Evolutionary conservation across 2,329 filamentous ascomycete species (phyloP).

Genomic region (Pyrenophora teres): DNA sequence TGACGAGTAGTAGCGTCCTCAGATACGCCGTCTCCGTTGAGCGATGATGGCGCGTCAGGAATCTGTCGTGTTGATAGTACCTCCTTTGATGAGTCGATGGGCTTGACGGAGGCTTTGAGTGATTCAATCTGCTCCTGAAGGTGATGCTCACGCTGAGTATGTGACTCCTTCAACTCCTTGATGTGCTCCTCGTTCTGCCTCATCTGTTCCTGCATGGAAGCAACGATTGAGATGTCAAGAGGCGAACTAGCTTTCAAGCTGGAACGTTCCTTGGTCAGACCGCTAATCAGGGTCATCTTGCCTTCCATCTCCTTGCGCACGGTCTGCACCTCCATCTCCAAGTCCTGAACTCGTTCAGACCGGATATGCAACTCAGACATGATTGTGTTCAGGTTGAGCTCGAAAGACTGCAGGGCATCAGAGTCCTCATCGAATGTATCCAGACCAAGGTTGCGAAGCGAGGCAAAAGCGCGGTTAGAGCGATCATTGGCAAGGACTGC

Average conservation of each 20-base stretch:
- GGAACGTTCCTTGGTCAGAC: slow-evolving; percentile 87
- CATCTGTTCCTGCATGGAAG: slow-evolving; percentile 84
- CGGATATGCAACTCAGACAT: slow-evolving; percentile 89
- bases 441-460: slow-evolving; percentile 82
- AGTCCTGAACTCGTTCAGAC: slow-evolving; percentile 85
- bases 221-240: slow-evolving; percentile 89
- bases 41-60: slow-evolving; percentile 9
- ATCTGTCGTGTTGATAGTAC: slow-evolving; percentile 22
- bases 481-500: slow-evolving; percentile 86
- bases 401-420: slow-evolving; percentile 89
- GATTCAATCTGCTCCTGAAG: slow-evolving; percentile 72
- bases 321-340: slow-evolving; percentile 81
- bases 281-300: slow-evolving; percentile 95
- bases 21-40: slow-evolving; percentile 8
- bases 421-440: slow-evolving; percentile 84
- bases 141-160: slow-evolving; percentile 75
- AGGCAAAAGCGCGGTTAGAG: slow-evolving; percentile 87
- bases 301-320: slow-evolving; percentile 95
- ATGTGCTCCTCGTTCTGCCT: slow-evolving; percentile 83
- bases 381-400: slow-evolving; percentile 85
- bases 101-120: slow-evolving; percentile 62
- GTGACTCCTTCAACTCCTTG: slow-evolving; percentile 70
- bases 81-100: slow-evolving; percentile 21
- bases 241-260: slow-evolving; percentile 80
- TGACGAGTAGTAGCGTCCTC: slow-evolving; percentile 51